Base-by-base conservation (phyloP, 1,139 yeast genomes). In the Tardiomyces depauwii region DNA sequence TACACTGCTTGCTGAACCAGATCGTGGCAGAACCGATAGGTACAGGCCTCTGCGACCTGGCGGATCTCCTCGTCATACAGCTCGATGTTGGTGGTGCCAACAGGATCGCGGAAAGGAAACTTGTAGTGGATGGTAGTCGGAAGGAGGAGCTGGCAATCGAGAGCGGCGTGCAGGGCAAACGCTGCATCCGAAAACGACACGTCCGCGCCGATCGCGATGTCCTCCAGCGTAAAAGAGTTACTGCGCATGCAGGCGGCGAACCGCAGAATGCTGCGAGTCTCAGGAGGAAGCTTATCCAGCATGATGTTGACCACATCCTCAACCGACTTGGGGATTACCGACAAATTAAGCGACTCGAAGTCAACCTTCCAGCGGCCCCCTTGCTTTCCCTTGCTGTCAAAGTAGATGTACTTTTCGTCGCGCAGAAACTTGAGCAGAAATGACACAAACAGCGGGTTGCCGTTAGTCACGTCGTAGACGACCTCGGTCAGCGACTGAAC, bases 121-220 rank as follows among this genome's bases (percentile, higher is more conserved):
- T 75, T 76, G 55, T 75, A 74, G 50, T 67, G 70, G 1, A 72
- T 61, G 19, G 72, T 68, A 11, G 68, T 61, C 1, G 79, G 76
- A 1, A 59, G 53, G 7, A 76, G 54, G 1, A 74, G 45, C 36
- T 64, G 62, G 13, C 62, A 48, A 33, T 67, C 66, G 18, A 69
- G 57, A 16, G 72, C 70, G 38, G 65, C 54, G 36, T 64, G 67
- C 9, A 76, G 49, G 4, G 71, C 59, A 52, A 59, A 38, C 42
- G 60, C 51, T 60, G 61, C 61, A 16, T 56, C 60, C 2, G 60
- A 53, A 42, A 55, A 53, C 0, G 75, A 57, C 27, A 62, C 55
- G 2, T 64, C 64, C 1, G 74, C 61, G 2, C 71, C 76, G 13
- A 67, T 59, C 43, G 67, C 62, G 40, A 76, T 57, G 45, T 74